A percentile compares a stretch with the other conserved stretches of the same genome.
These are phyloP conservation scores for Monilinia laxa DNA, from an alignment of 2,329 filamentous ascomycete species.

Conservation along the genomic window DNA sequence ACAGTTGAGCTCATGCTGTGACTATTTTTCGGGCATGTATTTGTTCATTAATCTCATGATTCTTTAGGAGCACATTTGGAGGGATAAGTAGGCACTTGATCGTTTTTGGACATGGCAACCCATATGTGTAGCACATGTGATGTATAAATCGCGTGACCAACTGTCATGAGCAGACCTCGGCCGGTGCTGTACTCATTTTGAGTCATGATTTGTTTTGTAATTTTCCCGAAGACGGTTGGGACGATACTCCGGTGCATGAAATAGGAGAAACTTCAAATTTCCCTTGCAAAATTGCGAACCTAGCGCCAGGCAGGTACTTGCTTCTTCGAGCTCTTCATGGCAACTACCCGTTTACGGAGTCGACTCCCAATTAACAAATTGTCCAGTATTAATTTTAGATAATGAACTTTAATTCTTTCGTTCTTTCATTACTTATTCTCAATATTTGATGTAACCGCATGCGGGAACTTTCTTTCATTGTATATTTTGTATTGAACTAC, in stretches of 20 bases:
- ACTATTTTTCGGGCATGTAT: too few relatives aligned
- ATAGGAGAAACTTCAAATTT: accelerated
- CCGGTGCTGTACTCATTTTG: background rate
- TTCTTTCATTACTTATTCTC: background rate
- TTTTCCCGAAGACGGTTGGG: background rate
- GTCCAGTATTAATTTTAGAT: background rate
- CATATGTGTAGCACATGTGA: too few relatives aligned
- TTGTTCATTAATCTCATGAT: background rate
- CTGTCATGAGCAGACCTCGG: background rate
- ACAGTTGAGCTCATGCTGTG: too few relatives aligned
- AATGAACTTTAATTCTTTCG: background rate
- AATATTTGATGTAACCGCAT: conserved; percentile 9
- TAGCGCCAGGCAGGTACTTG: background rate
- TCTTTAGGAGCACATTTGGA: too few relatives aligned
- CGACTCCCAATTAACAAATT: background rate
- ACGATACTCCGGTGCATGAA: background rate
- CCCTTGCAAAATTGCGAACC: background rate
- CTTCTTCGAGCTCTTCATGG: background rate
- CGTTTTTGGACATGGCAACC: too few relatives aligned
- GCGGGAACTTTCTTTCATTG: conserved; percentile 15
- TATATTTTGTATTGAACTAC: background rate
- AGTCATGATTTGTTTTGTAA: background rate
- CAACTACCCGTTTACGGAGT: conserved; percentile 3
- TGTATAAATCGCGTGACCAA: background rate
- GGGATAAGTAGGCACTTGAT: too few relatives aligned